A percentile compares a stretch with the other conserved stretches of the same genome.
phyloP scores from a whole-genome alignment of 345 rosid species.

The Lepidium sativum region DNA sequence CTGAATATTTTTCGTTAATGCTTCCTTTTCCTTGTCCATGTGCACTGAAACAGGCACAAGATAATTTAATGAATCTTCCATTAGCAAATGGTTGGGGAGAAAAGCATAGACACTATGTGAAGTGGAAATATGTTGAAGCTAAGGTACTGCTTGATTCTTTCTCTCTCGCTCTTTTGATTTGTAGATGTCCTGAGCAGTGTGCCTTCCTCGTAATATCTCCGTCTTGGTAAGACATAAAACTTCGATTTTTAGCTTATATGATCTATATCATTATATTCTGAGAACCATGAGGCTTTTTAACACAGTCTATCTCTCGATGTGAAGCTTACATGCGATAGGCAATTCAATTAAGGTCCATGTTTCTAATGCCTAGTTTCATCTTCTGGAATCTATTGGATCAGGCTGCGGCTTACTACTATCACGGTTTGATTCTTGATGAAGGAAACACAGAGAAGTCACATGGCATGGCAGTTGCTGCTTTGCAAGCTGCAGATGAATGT shows the following conservation, averaged over 20 bases:
- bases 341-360: neutral
- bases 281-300: neutral
- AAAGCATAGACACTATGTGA: conserved; percentile 76
- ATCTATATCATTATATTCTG: neutral
- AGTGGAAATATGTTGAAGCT: conserved; percentile 90
- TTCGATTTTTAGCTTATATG: neutral
- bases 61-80: conserved; percentile 81
- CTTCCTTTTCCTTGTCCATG: conserved; percentile 15
- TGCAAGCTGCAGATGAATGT: conserved; percentile 92
- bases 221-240: neutral
- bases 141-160: conserved; percentile 41
- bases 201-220: neutral
- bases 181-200: neutral
- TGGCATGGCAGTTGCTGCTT: conserved; percentile 93
- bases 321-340: neutral
- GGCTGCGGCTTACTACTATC: conserved; percentile 99
- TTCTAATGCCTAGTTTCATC: conserved; percentile 12
- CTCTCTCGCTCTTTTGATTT: neutral
- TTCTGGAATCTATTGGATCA: conserved; percentile 27
- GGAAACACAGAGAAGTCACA: conserved; percentile 96
- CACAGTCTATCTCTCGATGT: neutral
- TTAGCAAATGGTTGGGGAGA: conserved; percentile 95
- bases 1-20: conserved; percentile 8
- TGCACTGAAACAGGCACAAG: conserved; percentile 70
- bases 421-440: conserved; percentile 94